Evolutionary conservation across 2,329 filamentous ascomycete species (phyloP).

Genomic region (Sarocladium brachiariae): DNA sequence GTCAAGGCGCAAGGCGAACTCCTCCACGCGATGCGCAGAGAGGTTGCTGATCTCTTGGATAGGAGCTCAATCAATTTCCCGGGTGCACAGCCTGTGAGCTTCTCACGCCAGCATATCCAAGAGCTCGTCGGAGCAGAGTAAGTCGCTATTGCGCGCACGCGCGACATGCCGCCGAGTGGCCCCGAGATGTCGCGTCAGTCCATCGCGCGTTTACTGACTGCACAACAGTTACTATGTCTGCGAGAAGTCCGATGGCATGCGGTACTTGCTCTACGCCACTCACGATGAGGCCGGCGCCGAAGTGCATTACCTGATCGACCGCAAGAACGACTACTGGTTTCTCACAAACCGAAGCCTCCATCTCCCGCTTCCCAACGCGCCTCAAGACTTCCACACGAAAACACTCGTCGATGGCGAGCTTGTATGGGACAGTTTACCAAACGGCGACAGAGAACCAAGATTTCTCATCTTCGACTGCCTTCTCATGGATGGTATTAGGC

Average conservation of each 20-base stretch:
- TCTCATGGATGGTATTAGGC: constrained; percentile 65
- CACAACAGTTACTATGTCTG: constrained; percentile 77
- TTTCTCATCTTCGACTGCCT: constrained; percentile 95
- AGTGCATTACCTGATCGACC: constrained; percentile 88
- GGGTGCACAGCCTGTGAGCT: constrained; percentile 91
- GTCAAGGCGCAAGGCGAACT: constrained; percentile 58
- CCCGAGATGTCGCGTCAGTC: background rate
- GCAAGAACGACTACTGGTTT: constrained; percentile 95
- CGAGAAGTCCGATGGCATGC: constrained; percentile 95
- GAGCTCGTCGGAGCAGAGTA: constrained; percentile 75
- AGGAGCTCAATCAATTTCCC: constrained; percentile 67
- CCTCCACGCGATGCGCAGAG: constrained; percentile 55
- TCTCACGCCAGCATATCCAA: constrained; percentile 71
- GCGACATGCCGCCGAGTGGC: background rate
- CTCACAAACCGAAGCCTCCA: constrained; percentile 65
- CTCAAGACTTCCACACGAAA: constrained; percentile 61
- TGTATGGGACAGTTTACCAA: constrained; percentile 70
- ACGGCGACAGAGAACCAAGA: constrained; percentile 63
- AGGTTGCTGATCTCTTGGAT: constrained; percentile 70
- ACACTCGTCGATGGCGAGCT: constrained; percentile 92
- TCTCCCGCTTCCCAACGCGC: constrained; percentile 63
- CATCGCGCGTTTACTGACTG: background rate
- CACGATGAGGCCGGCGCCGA: constrained; percentile 54
- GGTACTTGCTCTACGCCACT: constrained; percentile 89
- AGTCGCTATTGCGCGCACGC: constrained; percentile 18